Evolutionary conservation across 2,329 filamentous ascomycete genomes (phyloP), one percentile per base, ranked within the genome.

Genomic region (Cladosporium sp.): DNA sequence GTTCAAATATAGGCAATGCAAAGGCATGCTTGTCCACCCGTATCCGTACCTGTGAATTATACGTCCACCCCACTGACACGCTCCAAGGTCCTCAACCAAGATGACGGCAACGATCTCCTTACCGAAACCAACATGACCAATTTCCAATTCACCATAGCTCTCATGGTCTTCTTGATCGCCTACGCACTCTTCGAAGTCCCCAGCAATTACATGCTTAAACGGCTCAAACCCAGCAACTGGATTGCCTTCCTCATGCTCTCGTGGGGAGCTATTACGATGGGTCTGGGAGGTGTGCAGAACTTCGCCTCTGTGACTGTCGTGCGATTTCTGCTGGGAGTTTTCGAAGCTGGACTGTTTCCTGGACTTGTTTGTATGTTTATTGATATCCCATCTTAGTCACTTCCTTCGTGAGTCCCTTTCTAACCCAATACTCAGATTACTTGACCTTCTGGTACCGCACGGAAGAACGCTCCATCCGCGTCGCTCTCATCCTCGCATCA

Each of bases 91-190:
- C 72, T 86, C 54, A 86, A 87, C 61, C 69, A 75, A 16, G 72
- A 78, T 9, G 77, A 77, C 0, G 64, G 73, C 38, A 71, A 86
- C 62, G 82, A 85, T 67, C 75, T 88, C 56, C 75, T 85, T 30
- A 71, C 74, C 15, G 76, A 80, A 59, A 83, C 82, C 1, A 57
- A 73, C 55, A 84, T 86, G 78, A 79, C 77, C 1, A 72, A 77
- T 45, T 72, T 76, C 60, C 73, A 85, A 59, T 88, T 81, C 67
- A 78, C 78, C 0, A 59, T 62, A 5, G 57, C 60, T 4, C 51
- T 62, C 22, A 62, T 60, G 60, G 59, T 86, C 0, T 86, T 85
- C 61, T 85, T 86, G 54, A 69, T 74, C 53, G 71, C 68, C 11
- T 75, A 75, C 51, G 69, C 72, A 0, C 50, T 72, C 2, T 72